Base-by-base conservation (phyloP, 352 stramenopile genomes). In the Pythium sukuiense region DNA sequence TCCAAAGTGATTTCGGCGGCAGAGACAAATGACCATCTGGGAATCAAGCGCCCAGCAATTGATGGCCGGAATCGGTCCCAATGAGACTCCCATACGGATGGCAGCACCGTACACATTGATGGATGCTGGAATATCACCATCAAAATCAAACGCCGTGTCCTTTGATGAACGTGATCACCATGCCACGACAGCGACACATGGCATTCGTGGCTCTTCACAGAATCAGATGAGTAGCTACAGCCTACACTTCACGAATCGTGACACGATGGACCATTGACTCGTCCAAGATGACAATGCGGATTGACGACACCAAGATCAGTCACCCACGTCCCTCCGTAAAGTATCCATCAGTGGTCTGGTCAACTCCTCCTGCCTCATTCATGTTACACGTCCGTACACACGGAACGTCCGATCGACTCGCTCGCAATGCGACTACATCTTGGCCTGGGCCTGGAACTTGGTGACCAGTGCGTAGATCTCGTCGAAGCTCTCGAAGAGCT, bases 401-500 rank as follows among this genome's bases (percentile, higher is more conserved):
- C 32, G 5, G 32, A 5, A 35, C 32, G 8, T 35, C 32, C 32
- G 32, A 35, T 35, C 20, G 32, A 35, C 32, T 35, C 5, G 6
- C 12, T 16, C 16, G 41, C 13, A 2, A 20, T 8, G 11, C 20
- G 1, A 27, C 49, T 66, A 69, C 41, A 70, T 68, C 59, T 74
- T 74, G 45, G 68, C 58, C 46, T 29, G 27, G 16, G 12, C 37
- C 8, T 55, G 48, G 13, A 68, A 54, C 53, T 64, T 69, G 14
- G 41, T 54, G 18, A 72, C 64, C 32, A 79, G 53, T 32, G 80
- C 64, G 55, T 83, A 87, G 57, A 88, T 89, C 49, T 85, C 79
- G 59, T 87, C 76, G 53, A 89, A 87, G 26, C 73, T 81, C 45
- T 73, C 49, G 45, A 85, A 89, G 0, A 89, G 70, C 30, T 70